A percentile compares a stretch with the other conserved stretches of the same genome.
phyloP scores from a whole-genome alignment of 2,329 filamentous ascomycete species.

The Leptographium lundbergii region DNA sequence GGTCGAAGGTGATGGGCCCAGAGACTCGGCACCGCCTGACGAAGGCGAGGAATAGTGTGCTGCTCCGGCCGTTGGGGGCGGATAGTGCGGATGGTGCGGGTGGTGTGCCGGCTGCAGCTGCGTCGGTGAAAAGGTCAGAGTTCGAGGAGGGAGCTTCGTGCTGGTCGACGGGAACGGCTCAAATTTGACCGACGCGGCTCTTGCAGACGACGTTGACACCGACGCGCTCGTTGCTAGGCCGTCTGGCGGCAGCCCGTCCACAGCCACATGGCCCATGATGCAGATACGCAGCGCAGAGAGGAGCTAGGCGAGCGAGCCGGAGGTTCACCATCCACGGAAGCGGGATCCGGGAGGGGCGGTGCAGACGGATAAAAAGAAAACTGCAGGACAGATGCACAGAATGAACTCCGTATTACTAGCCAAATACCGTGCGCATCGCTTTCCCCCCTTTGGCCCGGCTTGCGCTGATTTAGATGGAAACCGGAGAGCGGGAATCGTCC shows the following conservation, averaged over 20 bases:
- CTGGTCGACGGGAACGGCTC: neutral
- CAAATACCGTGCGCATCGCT: neutral
- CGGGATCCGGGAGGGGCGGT: neutral
- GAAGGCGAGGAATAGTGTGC: neutral
- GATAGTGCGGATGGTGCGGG: neutral
- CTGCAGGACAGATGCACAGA: neutral
- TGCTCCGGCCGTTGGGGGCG: neutral
- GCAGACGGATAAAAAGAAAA: neutral
- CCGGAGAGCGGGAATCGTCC: neutral
- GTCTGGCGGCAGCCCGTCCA: neutral
- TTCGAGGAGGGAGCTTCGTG: neutral
- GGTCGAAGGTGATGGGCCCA: conserved; percentile 3
- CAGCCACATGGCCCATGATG: neutral
- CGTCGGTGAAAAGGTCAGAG: neutral
- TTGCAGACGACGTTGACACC: neutral
- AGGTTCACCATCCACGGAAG: neutral
- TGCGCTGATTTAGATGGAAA: neutral
- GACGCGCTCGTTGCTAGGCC: neutral
- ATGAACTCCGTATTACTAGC: neutral
- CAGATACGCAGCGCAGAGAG: neutral
- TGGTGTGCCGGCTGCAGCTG: neutral
- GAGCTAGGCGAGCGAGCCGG: neutral
- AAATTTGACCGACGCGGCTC: neutral
- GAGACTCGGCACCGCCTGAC: conserved; percentile 4
- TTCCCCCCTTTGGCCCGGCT: neutral